phyloP scores from a whole-genome alignment of 306 rosid species.

The Glycyrrhiza uralensis region DNA sequence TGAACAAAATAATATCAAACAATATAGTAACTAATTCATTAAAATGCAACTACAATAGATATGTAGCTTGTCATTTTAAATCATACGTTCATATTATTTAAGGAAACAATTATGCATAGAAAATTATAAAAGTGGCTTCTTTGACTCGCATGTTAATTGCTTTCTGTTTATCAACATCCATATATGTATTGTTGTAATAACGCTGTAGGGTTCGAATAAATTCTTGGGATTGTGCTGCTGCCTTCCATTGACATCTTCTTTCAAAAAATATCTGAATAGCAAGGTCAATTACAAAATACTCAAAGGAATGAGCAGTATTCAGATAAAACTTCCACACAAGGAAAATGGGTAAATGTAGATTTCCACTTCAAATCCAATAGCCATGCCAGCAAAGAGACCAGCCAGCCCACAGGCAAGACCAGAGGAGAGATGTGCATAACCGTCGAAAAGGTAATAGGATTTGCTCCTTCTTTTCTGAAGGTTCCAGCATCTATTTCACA shows the following conservation, averaged over 20 bases:
- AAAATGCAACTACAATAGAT: background rate
- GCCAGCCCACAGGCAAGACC: too few relatives aligned
- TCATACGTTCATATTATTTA: background rate
- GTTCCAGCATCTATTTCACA: too few relatives aligned
- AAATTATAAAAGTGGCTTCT: background rate
- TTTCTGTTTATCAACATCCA: slow-evolving; percentile 77
- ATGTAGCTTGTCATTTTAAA: background rate
- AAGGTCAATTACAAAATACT: slow-evolving; percentile 13
- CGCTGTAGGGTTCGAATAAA: slow-evolving; percentile 84
- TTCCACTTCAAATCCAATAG: slow-evolving; percentile 20
- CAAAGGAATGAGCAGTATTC: background rate
- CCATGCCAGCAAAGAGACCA: too few relatives aligned
- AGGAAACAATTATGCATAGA: background rate
- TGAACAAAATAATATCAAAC: slow-evolving; percentile 37
- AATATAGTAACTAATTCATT: slow-evolving; percentile 1
- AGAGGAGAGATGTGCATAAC: too few relatives aligned
- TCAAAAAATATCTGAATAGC: slow-evolving; percentile 78
- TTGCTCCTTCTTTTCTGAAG: too few relatives aligned
- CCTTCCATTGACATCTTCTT: slow-evolving; percentile 95
- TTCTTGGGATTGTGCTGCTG: slow-evolving; percentile 94
- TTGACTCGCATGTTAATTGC: slow-evolving; percentile 78
- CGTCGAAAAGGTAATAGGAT: too few relatives aligned
- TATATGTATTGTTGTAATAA: slow-evolving; percentile 76
- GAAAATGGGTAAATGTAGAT: slow-evolving; percentile 19
- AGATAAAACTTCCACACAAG: background rate